Evolutionary conservation across 139 green algal species (phyloP).

Genomic region (Picochlorum sp.): DNA sequence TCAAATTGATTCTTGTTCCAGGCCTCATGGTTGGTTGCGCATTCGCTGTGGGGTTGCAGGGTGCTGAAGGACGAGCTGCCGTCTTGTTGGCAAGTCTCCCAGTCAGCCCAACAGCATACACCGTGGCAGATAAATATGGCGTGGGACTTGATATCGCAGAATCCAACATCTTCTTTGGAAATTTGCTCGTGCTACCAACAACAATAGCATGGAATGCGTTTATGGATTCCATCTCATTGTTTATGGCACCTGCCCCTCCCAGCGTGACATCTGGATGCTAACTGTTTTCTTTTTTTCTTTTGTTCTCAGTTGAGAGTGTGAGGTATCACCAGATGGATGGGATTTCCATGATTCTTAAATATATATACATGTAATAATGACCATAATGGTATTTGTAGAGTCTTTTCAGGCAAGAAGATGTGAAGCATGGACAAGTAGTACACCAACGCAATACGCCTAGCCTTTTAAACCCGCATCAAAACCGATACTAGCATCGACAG

Average conservation of each 20-base stretch:
- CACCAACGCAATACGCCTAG: too few relatives aligned
- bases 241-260: not conserved
- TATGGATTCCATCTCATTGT: constrained; percentile 25
- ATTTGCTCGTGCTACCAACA: constrained; percentile 31
- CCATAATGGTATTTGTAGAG: too few relatives aligned
- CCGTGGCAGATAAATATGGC: constrained; percentile 18
- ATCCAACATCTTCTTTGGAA: constrained; percentile 29
- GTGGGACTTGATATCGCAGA: constrained; percentile 13
- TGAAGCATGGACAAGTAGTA: too few relatives aligned
- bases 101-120: constrained; percentile 16
- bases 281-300: too few relatives aligned
- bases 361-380: too few relatives aligned
- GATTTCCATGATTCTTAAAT: too few relatives aligned
- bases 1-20: constrained; percentile 29
- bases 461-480: too few relatives aligned
- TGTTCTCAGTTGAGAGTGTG: too few relatives aligned
- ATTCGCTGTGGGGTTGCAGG: constrained; percentile 23
- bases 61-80: constrained; percentile 10
- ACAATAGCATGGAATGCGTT: constrained; percentile 25
- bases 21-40: constrained; percentile 28
- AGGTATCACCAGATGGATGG: too few relatives aligned
- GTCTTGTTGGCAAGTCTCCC: constrained; percentile 27
- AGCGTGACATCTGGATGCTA: not conserved
- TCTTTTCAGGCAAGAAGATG: too few relatives aligned
- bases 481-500: not conserved